These are phyloP conservation scores for Brassica juncea DNA, from an alignment of 345 rosid species.

Conservation along the genomic window DNA sequence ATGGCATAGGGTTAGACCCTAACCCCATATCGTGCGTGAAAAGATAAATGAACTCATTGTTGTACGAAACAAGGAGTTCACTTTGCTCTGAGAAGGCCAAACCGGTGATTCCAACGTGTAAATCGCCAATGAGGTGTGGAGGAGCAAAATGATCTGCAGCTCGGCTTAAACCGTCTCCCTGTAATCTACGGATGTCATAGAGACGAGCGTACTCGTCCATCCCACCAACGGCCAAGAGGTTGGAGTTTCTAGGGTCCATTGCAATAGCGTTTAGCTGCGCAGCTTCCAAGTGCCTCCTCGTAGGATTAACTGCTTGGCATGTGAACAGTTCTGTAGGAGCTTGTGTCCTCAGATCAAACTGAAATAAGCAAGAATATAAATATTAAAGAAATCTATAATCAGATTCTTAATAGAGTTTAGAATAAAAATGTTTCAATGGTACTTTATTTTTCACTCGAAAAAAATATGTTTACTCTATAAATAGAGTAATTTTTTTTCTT, in stretches of 20 bases:
- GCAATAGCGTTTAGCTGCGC: slow-evolving; percentile 68
- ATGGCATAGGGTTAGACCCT: slow-evolving; percentile 52
- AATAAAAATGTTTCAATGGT: too few species aligned
- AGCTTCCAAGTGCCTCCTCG: slow-evolving; percentile 42
- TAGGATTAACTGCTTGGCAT: slow-evolving; percentile 48
- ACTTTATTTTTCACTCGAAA: too few species aligned
- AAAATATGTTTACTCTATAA: too few species aligned
- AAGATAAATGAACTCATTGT: slow-evolving; percentile 73
- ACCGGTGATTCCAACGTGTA: slow-evolving; percentile 72
- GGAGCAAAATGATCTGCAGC: slow-evolving; percentile 76
- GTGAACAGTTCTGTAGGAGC: slow-evolving; percentile 69
- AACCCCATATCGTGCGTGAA: slow-evolving; percentile 74
- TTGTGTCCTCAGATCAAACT: slow-evolving; percentile 84
- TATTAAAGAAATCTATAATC: background rate
- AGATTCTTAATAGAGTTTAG: background rate
- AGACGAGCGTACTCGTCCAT: slow-evolving; percentile 76
- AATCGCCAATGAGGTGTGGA: slow-evolving; percentile 62
- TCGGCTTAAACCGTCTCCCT: slow-evolving; percentile 54
- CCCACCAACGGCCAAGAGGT: slow-evolving; percentile 81
- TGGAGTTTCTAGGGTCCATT: slow-evolving; percentile 78
- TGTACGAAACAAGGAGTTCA: slow-evolving; percentile 86
- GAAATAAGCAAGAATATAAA: slow-evolving; percentile 32
- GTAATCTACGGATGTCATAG: slow-evolving; percentile 76
- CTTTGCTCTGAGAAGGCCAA: slow-evolving; percentile 88
- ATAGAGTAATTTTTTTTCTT: too few species aligned